Evolutionary conservation across 2,329 filamentous ascomycete genomes (phyloP).

Genomic region (Stachybotrys elegans): DNA sequence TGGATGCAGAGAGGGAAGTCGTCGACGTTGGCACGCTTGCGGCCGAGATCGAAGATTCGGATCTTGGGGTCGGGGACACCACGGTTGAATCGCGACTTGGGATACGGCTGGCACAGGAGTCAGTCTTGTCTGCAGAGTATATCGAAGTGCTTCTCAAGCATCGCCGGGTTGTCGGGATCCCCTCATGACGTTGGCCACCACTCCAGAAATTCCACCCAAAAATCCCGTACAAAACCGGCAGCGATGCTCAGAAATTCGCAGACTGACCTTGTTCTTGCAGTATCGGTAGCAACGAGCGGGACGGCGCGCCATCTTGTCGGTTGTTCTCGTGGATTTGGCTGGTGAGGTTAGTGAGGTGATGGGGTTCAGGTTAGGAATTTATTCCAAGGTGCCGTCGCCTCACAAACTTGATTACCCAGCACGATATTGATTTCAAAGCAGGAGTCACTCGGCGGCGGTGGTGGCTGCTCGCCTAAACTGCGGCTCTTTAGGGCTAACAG

Average conservation of each 20-base stretch:
- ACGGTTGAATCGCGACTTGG: constrained; percentile 99
- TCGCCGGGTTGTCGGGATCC: not conserved
- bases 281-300: constrained; percentile 99
- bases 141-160: too few relatives aligned
- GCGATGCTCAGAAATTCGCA: constrained; percentile 7
- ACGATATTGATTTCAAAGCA: constrained; percentile 53
- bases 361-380: constrained; percentile 24
- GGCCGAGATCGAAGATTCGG: constrained; percentile 97
- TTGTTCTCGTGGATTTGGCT: constrained; percentile 41
- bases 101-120: constrained; percentile 66
- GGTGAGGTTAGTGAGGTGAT: constrained; percentile 29
- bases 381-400: constrained; percentile 21
- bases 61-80: constrained; percentile 86
- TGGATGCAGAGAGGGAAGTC: constrained; percentile 99
- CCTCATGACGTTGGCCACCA: constrained; percentile 4
- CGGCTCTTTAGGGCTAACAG: constrained; percentile 34
- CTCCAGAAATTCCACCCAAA: not conserved
- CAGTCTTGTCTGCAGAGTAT: constrained; percentile 12
- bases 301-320: constrained; percentile 97
- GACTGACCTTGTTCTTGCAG: constrained; percentile 99
- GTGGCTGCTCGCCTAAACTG: constrained; percentile 29
- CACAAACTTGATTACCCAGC: constrained; percentile 22
- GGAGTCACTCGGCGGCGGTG: constrained; percentile 21
- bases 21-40: constrained; percentile 97
- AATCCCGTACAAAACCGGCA: constrained; percentile 11